A percentile compares a stretch with the other conserved stretches of the same genome.
These are phyloP conservation scores for Paraurostyla sp. DNA, from an alignment of 73 alveolate genomes.

Conservation along the genomic window DNA sequence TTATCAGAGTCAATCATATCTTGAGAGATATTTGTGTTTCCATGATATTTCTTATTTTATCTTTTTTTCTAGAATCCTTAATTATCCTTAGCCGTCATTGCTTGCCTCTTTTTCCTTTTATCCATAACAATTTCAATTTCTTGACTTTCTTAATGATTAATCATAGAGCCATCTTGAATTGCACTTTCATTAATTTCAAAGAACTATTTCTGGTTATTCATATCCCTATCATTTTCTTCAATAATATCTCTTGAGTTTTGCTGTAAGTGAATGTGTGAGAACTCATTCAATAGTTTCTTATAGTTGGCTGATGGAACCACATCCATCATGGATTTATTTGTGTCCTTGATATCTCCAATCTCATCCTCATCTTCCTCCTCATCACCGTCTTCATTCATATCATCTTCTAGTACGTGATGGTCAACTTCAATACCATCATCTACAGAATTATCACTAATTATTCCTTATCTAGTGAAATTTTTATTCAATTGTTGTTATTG, in stretches of 20 bases:
- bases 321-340: conserved; percentile 61
- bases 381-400: background rate
- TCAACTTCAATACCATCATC: conserved; percentile 22
- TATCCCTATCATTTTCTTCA: conserved; percentile 32
- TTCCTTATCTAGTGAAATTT: background rate
- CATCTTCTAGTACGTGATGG: background rate
- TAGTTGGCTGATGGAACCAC: conserved; percentile 33
- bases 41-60: no score
- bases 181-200: background rate
- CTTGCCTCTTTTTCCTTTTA: background rate
- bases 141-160: background rate
- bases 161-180: background rate
- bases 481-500: no score
- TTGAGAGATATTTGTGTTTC: conserved; percentile 8
- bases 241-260: background rate
- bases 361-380: background rate
- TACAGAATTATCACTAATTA: background rate
- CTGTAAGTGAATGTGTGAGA: background rate
- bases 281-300: conserved; percentile 36
- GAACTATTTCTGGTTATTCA: background rate
- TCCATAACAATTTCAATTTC: conserved; percentile 39
- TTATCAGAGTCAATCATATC: background rate
- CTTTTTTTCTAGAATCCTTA: background rate
- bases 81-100: background rate
- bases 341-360: no score